phyloP scores from a whole-genome alignment of 306 rosid genomes.

The Fagus crenata region DNA sequence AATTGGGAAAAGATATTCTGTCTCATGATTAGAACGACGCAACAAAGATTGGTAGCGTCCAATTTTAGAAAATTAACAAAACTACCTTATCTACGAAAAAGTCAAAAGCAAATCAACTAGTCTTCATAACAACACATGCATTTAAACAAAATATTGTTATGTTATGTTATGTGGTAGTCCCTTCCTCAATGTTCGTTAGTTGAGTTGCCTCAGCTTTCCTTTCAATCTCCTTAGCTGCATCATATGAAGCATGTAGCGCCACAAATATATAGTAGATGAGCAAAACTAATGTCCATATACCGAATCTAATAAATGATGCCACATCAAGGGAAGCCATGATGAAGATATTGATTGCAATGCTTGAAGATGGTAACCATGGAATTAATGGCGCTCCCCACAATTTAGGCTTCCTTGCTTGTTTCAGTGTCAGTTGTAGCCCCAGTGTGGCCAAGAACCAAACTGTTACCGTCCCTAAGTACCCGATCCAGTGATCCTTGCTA shows the following conservation, averaged over 20 bases:
- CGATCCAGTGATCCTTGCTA: constrained; percentile 21
- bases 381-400: constrained; percentile 37
- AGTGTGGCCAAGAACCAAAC: constrained; percentile 28
- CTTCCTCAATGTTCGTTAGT: not conserved
- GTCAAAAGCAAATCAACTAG: no score
- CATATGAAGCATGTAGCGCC: constrained; percentile 36
- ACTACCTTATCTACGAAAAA: no score
- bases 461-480: not conserved
- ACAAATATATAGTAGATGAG: constrained; percentile 30
- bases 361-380: constrained; percentile 36
- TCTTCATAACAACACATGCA: not conserved
- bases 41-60: no score
- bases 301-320: constrained; percentile 29
- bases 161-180: not conserved
- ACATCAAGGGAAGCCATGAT: constrained; percentile 35
- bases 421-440: constrained; percentile 28
- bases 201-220: not conserved
- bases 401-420: constrained; percentile 41
- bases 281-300: constrained; percentile 22
- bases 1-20: no score
- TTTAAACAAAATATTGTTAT: not conserved
- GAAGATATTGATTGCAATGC: constrained; percentile 37
- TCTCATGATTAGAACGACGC: no score
- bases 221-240: constrained; percentile 26
- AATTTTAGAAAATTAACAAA: no score